Conservation (phyloP, 495 filamentous ascomycete genomes). For the Podospora anserina region DNA sequence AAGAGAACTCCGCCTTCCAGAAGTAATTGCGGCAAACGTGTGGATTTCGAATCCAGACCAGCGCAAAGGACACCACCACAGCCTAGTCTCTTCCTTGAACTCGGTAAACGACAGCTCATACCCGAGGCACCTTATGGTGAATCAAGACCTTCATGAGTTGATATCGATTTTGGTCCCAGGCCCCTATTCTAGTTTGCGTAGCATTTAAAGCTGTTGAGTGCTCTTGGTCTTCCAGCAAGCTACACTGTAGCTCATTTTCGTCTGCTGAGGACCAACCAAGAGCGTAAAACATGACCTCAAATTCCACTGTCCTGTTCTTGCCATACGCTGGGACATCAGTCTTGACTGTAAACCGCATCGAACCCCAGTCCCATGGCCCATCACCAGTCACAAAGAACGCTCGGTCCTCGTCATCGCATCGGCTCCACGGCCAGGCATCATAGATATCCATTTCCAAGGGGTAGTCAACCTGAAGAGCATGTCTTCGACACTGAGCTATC, state of each 20-base stretch:
- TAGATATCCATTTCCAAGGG: neutral
- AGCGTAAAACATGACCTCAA: conserved; percentile 1
- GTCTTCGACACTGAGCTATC: neutral
- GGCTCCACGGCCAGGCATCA: neutral
- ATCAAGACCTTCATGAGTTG: neutral
- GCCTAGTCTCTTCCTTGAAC: neutral
- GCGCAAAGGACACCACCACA: neutral
- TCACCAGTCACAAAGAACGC: conserved; percentile 3
- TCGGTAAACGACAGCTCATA: neutral
- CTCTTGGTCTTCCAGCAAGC: neutral
- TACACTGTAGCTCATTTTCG: neutral
- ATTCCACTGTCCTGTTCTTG: neutral
- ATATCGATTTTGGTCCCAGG: neutral
- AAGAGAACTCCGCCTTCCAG: neutral
- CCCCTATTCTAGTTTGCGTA: neutral
- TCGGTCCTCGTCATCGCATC: neutral
- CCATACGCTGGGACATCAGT: neutral
- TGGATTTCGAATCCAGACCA: neutral
- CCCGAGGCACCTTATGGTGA: neutral
- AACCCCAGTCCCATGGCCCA: neutral
- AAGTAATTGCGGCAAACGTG: neutral
- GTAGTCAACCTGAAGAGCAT: neutral
- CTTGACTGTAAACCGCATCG: neutral
- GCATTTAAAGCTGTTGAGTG: neutral
- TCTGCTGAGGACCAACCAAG: neutral